Base-by-base conservation (phyloP, 2,329 filamentous ascomycete species). In the Aspergillus brunneoviolaceus region DNA sequence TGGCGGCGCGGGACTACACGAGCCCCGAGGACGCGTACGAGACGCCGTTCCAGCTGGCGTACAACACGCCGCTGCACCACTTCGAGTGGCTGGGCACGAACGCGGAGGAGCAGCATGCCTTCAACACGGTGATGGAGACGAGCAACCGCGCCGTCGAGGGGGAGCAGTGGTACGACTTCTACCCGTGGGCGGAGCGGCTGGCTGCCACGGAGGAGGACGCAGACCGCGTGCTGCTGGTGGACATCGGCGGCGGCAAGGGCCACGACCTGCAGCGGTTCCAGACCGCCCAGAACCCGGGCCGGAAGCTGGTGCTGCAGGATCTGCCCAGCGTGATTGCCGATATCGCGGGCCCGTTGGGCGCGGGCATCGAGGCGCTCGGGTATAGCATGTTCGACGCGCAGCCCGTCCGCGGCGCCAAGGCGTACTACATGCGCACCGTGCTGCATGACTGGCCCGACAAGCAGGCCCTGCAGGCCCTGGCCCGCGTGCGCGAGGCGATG, bases 181-280 rank as follows among this genome's bases (percentile, higher is more conserved):
- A 61, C 31, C 66, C 67, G 4, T 59, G 67, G 2, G 21, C 14
- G 5, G 60, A 65, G 9, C 64, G 39, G 33, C 55, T 65, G 19
- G 25, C 25, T 0, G 7, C 25, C 0, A 1, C 25, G 3, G 25
- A 1, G 1, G 25, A 27, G 5, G 25, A 27, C 27, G 27, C 27
- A 9, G 58, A 65, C 12, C 55, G 54, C 12, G 53, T 47, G 4
- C 31, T 65, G 4, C 58, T 79, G 7, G 72, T 79, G 23, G 76
- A 79, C 52, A 63, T 79, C n/a, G 76, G 74, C 6, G 77, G 76
- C 10, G 72, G 72, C 53, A 65, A 66, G 14, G 77, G 75, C 9
- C 64, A 74, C 19, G 74, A 78, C 57, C 39, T 75, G 19, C 60
- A 59, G 1, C 63, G 57, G 5, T 65, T 79, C n/a, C 63, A 69